Base-by-base conservation (phyloP, 352 stramenopile genomes). In the Phytophthora multivora region DNA sequence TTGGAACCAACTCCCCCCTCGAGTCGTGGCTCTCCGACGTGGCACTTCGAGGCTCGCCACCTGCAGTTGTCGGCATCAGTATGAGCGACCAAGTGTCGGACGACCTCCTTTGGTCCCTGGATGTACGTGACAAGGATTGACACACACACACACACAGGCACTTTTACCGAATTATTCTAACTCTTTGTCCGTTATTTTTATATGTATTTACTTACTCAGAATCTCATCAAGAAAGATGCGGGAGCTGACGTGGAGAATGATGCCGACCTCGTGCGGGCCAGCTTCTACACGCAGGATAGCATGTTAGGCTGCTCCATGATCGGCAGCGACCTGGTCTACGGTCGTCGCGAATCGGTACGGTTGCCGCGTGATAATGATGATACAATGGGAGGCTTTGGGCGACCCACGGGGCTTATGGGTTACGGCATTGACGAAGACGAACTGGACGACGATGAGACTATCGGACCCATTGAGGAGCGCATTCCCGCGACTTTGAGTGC, bases 81-180 rank as follows among this genome's bases (percentile, higher is more conserved):
- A 85, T 84, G 69, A 71, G 66, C 49, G 77, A 90, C 51, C 75
- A 77, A 36, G 60, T 92, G 57, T 83, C 77, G 21, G 83, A 92
- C 58, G 83, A 89, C 51, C 69, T 87, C 47, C 69, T 90, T 51
- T 85, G 79, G 64, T 86, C 83, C 35, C 66, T 90, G 48, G 83
- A 92, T 57, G 83, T 92, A 70, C 63, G 52, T 33, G 28, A 9
- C 28, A 33, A n/a, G 28, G 28, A 33, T 33, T 33, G 28, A 33
- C 28, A 33, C 28, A 52, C 11, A 42, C 16, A 39, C 36, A 47
- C 13, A 11, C 10, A n/a, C n/a, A n/a, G n/a, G n/a, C n/a, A n/a
- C n/a, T n/a, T 35, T 50, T 5, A 42, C 25, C 8, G 11, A 33
- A 33, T 33, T 33, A 12, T 33, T 33, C 51, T 58, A 58, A 58